These are phyloP conservation scores for Citrullus mucosospermus DNA, from an alignment of 306 rosid genomes.

Conservation along the genomic window DNA sequence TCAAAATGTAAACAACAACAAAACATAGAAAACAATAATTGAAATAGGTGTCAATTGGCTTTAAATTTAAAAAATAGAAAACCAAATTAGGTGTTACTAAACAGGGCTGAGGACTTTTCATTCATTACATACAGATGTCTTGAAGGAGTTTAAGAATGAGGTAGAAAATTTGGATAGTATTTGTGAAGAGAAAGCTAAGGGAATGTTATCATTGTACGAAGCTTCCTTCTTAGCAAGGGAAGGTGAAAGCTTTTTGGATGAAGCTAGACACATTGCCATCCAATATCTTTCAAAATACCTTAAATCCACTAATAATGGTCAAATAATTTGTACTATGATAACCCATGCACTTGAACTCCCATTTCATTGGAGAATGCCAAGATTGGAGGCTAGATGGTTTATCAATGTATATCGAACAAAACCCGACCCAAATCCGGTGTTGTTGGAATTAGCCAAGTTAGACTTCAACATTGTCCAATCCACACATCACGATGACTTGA, in stretches of 20 bases:
- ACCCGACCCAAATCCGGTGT: neutral
- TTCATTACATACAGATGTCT: neutral
- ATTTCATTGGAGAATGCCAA: slow-evolving; percentile 22
- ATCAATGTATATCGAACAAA: slow-evolving; percentile 8
- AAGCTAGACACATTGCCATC: slow-evolving; percentile 12
- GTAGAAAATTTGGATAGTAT: neutral
- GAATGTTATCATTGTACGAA: slow-evolving; percentile 20
- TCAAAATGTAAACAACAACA: no score
- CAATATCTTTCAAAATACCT: neutral
- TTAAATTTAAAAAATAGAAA: no score
- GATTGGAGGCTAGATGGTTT: slow-evolving; percentile 16
- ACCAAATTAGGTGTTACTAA: no score
- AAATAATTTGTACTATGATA: neutral
- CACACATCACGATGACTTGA: neutral
- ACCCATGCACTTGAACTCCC: slow-evolving; percentile 27
- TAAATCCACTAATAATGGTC: neutral
- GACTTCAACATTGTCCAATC: neutral
- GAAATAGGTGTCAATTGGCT: no score
- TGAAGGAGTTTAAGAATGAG: slow-evolving; percentile 12
- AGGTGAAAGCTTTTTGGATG: slow-evolving; percentile 18
- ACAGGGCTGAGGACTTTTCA: no score
- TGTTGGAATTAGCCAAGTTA: neutral
- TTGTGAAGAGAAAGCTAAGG: neutral
- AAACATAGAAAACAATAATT: no score
- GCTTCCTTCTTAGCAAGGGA: slow-evolving; percentile 16